Conservation (phyloP, 495 filamentous ascomycete species). For the Cryomyces antarcticus region DNA sequence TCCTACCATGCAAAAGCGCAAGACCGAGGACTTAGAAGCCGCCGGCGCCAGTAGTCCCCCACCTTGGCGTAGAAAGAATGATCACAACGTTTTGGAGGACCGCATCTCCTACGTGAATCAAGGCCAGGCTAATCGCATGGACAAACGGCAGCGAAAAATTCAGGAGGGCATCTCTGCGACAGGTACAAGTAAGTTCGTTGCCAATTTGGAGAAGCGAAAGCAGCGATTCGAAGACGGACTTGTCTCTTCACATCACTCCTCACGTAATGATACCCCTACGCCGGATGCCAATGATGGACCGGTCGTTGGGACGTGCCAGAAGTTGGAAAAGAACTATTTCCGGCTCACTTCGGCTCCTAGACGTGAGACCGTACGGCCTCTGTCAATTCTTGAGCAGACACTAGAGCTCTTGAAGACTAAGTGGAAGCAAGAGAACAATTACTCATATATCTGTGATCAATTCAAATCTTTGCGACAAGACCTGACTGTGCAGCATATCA, state of each 20-base stretch:
- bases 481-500: conserved; percentile 92
- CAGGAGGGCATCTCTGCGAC: conserved; percentile 17
- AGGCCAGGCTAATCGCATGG: conserved; percentile 15
- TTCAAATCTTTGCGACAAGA: conserved; percentile 98
- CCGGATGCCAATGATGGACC: conserved; percentile 48
- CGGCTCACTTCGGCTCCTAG: conserved; percentile 79
- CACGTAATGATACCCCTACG: conserved; percentile 29
- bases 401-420: conserved; percentile 79
- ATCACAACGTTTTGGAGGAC: conserved; percentile 44
- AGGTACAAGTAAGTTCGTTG: conserved; percentile 69
- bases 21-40: conserved; percentile 38
- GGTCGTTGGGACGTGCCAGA: conserved; percentile 64
- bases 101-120: conserved; percentile 41
- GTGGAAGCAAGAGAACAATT: conserved; percentile 86
- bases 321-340: conserved; percentile 86
- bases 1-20: conserved; percentile 47
- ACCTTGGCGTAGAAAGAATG: conserved; percentile 58
- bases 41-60: conserved; percentile 16
- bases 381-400: conserved; percentile 58
- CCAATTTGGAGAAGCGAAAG: conserved; percentile 70
- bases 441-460: conserved; percentile 94
- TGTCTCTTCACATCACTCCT: conserved; percentile 1
- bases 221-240: conserved; percentile 49
- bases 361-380: conserved; percentile 70
- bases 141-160: conserved; percentile 39